phyloP scores from a whole-genome alignment of 139 green algal genomes.

The Volvox africanus region DNA sequence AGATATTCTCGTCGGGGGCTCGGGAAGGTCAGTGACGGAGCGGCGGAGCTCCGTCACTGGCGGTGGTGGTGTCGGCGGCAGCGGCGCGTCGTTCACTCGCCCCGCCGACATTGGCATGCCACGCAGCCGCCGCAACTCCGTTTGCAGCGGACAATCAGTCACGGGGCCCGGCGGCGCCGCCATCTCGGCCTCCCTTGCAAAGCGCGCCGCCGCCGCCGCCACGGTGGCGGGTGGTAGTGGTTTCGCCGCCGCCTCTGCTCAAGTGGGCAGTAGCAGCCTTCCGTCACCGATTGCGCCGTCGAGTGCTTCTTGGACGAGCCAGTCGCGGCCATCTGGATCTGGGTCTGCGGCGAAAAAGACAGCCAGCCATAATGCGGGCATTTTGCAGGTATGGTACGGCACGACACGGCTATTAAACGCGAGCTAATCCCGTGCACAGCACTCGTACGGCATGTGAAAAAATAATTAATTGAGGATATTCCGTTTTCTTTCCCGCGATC shows the following conservation, averaged over 20 bases:
- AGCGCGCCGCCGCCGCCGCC: not conserved
- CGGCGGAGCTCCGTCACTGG: not conserved
- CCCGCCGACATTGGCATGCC: not conserved
- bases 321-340: not conserved
- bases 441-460: too few relatives aligned
- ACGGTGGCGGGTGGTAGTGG: not conserved
- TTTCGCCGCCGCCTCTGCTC: too few relatives aligned
- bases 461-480: too few relatives aligned
- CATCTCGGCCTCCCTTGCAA: not conserved
- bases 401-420: not conserved
- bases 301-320: not conserved
- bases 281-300: not conserved
- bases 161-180: constrained; percentile 23
- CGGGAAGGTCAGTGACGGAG: not conserved
- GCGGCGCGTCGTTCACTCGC: not conserved
- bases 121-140: not conserved
- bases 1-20: not conserved
- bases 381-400: not conserved
- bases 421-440: too few relatives aligned
- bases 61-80: not conserved
- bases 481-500: not conserved
- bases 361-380: not conserved
- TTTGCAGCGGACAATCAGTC: not conserved
- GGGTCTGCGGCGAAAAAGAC: not conserved
- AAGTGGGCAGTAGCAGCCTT: not conserved